phyloP scores from a whole-genome alignment of 768 basidiomycete genomes.

The Cubamyces lactineus region DNA sequence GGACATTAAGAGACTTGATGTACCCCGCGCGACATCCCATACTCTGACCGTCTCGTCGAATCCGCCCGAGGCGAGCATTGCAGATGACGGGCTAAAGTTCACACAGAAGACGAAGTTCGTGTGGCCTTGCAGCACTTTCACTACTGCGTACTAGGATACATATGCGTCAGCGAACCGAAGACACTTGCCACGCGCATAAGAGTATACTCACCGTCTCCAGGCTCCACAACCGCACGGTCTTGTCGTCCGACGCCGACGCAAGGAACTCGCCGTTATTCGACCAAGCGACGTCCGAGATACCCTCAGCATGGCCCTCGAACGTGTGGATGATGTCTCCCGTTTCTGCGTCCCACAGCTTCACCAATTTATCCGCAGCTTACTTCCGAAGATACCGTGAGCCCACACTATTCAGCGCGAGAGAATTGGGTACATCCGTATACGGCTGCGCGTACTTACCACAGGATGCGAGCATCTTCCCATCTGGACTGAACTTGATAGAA shows the following conservation, averaged over 20 bases:
- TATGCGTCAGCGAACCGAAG: constrained; percentile 18
- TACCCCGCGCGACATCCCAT: constrained; percentile 95
- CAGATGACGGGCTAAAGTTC: constrained; percentile 88
- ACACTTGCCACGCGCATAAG: neutral
- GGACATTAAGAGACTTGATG: constrained; percentile 1
- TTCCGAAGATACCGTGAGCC: constrained; percentile 39
- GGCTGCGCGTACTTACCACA: constrained; percentile 47
- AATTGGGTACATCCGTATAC: too few relatives aligned
- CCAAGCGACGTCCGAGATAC: constrained; percentile 92
- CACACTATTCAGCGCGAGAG: neutral
- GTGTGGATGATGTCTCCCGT: constrained; percentile 77
- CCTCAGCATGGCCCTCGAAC: constrained; percentile 72
- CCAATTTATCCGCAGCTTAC: constrained; percentile 80
- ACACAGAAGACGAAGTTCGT: constrained; percentile 95
- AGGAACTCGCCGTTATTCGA: constrained; percentile 79
- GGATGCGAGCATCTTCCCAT: constrained; percentile 82
- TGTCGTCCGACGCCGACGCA: constrained; percentile 94
- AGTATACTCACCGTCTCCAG: constrained; percentile 56
- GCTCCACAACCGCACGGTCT: constrained; percentile 85
- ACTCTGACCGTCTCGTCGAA: constrained; percentile 95
- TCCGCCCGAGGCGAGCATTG: constrained; percentile 89
- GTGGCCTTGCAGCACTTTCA: constrained; percentile 78
- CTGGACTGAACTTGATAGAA: constrained; percentile 85
- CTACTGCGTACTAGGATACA: constrained; percentile 46
- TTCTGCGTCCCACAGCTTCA: constrained; percentile 80